These are phyloP conservation scores for Plasmodium relictum DNA, from an alignment of 169 alveolate species.

Conservation along the genomic window DNA sequence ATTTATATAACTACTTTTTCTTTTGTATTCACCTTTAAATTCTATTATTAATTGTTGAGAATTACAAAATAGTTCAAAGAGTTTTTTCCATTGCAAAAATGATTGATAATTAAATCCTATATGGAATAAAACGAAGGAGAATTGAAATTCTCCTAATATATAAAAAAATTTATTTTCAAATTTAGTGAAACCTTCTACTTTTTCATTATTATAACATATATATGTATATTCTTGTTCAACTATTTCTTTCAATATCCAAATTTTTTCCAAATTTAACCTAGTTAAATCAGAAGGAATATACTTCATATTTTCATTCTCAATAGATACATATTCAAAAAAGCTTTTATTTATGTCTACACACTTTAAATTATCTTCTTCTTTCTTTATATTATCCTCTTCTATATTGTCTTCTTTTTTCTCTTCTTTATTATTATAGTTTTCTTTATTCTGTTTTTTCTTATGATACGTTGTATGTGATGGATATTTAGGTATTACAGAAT, in stretches of 20 bases:
- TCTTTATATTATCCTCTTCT: background rate
- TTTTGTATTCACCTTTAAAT: constrained; percentile 27
- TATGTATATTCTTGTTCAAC: constrained; percentile 77
- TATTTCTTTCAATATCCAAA: constrained; percentile 74
- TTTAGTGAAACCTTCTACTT: constrained; percentile 44
- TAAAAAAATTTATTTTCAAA: constrained; percentile 71
- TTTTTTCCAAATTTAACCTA: constrained; percentile 48
- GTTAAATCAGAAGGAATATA: constrained; percentile 74
- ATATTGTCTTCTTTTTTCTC: constrained; percentile 28
- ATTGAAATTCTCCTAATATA: constrained; percentile 76
- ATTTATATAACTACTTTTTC: background rate
- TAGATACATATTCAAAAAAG: constrained; percentile 52
- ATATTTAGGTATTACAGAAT: constrained; percentile 71
- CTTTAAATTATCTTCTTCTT: constrained; percentile 1
- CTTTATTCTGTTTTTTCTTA: background rate
- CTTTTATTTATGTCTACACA: constrained; percentile 15
- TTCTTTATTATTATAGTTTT: background rate
- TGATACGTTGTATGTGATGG: constrained; percentile 9
- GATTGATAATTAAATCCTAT: constrained; percentile 73
- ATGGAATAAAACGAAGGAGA: constrained; percentile 71
- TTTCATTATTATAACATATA: constrained; percentile 67
- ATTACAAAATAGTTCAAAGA: constrained; percentile 62
- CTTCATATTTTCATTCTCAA: constrained; percentile 46
- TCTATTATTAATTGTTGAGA: constrained; percentile 57
- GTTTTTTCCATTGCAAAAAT: constrained; percentile 70